phyloP scores from a whole-genome alignment of 495 filamentous ascomycete genomes.

The Trypethelium eluteriae region DNA sequence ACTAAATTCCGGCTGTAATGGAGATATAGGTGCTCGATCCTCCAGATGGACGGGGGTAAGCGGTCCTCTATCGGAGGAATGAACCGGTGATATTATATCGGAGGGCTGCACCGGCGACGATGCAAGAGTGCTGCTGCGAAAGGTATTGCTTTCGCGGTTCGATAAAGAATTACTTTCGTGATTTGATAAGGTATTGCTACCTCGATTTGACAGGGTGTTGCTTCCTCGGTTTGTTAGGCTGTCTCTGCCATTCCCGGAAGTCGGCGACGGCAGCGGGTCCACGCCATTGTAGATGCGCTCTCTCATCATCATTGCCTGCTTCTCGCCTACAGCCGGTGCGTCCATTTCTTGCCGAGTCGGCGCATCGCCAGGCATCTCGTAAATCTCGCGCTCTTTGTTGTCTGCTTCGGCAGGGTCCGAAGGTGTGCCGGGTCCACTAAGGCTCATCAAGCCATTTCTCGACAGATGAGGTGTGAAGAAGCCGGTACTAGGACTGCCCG shows the following conservation, averaged over 20 bases:
- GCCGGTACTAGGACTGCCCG: not conserved
- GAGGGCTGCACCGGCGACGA: not conserved
- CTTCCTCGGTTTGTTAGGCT: not conserved
- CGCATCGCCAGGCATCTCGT: slow-evolving; percentile 36
- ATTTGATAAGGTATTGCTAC: not conserved
- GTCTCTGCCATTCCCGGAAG: slow-evolving; percentile 5
- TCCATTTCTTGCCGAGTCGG: slow-evolving; percentile 32
- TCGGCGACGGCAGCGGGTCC: slow-evolving; percentile 21
- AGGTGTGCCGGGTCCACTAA: not conserved
- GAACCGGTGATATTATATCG: not conserved
- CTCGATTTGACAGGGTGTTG: not conserved
- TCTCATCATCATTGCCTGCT: slow-evolving; percentile 33
- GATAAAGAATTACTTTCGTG: not conserved
- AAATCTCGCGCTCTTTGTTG: slow-evolving; percentile 30
- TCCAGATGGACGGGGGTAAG: not conserved
- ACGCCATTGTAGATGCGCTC: slow-evolving; percentile 35
- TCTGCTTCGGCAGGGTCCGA: slow-evolving; percentile 23
- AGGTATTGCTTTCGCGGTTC: slow-evolving; percentile 6
- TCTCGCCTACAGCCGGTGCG: slow-evolving; percentile 32
- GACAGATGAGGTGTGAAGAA: not conserved
- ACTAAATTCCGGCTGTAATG: slow-evolving; percentile 4
- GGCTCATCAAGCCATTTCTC: not conserved
- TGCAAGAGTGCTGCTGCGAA: slow-evolving; percentile 3
- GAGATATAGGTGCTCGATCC: slow-evolving; percentile 1
- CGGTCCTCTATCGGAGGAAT: not conserved